Base-by-base conservation (phyloP, 1,284 basidiomycete genomes). In the Pyrrhoderma lamaoense region DNA sequence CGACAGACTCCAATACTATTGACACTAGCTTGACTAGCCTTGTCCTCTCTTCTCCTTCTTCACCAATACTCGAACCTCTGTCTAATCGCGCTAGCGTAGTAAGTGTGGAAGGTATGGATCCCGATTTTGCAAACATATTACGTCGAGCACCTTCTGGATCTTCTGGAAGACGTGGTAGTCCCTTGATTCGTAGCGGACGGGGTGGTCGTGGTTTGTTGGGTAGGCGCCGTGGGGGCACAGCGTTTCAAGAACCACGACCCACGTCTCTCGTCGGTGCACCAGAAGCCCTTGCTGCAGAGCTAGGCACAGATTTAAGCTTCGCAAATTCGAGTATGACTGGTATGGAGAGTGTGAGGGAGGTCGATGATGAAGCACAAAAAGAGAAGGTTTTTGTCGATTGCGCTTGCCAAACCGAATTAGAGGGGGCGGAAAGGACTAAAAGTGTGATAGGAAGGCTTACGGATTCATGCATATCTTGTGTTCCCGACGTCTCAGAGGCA, bases 81-180 rank as follows among this genome's bases (percentile, higher is more conserved):
- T 73, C 69, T 66, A 14, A 63, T 65, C 42, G 65, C 62, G 19
- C 79, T 2, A 83, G 82, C 56, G 70, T 73, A 31, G 75, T 76
- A 2, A 88, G 84, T 58, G 71, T 89, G 8, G 88, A 91, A 48
- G 87, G 87, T 37, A 88, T 91, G 84, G 89, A 91, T 58, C 89
- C 89, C 8, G 74, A 70, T 0, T 91, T 89, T 61, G 86, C 87
- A 49, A 88, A 89, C 55, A 71, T 89, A 13, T 75, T 89, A 37
- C 76, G 75, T 52, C 77, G 78, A 25, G 72, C 77, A 1, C 71
- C 76, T 0, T 82, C 82, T 8, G 69, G 74, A 42, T 68, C 74
- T 14, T 65, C 70, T 3, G 72, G 76, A 39, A 51, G 58, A 52
- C 54, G 42, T 53, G 65, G 38, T 59, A 65, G 31, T 38, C 52